These are phyloP conservation scores for Hibiscus tridactylites DNA, from an alignment of 345 rosid species.

Conservation along the genomic window DNA sequence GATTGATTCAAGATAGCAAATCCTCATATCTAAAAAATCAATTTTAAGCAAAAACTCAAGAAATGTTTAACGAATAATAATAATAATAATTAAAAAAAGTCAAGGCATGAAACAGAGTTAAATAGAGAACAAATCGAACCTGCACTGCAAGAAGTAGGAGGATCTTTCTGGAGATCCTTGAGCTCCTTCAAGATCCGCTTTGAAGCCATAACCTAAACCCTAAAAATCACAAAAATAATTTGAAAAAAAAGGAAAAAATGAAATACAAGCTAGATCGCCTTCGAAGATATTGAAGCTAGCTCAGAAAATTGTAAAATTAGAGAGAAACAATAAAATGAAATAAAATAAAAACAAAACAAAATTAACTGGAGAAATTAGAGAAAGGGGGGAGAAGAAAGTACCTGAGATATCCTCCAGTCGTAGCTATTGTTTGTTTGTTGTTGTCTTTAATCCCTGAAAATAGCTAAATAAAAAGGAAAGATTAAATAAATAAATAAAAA, in stretches of 20 bases:
- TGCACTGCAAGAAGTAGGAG: slow-evolving; percentile 77
- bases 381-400: background rate
- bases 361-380: background rate
- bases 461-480: background rate
- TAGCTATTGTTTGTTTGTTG: background rate
- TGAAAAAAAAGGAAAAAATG: background rate
- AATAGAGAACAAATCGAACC: slow-evolving; percentile 21
- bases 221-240: background rate
- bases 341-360: background rate
- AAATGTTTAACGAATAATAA: background rate
- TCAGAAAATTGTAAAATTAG: background rate
- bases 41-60: background rate
- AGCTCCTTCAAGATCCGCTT: slow-evolving; percentile 4
- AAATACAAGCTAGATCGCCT: slow-evolving; percentile 25
- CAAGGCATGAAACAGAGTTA: background rate
- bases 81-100: background rate
- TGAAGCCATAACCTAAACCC: slow-evolving; percentile 20
- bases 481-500: background rate
- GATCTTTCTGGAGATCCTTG: slow-evolving; percentile 69
- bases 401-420: slow-evolving; percentile 8
- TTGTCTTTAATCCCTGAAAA: too few relatives aligned
- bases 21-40: background rate
- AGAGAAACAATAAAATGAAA: background rate
- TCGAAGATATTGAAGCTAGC: background rate
- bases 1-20: background rate